Conservation (phyloP, 257 asterid genomes). For the Lycium ferocissimum region DNA sequence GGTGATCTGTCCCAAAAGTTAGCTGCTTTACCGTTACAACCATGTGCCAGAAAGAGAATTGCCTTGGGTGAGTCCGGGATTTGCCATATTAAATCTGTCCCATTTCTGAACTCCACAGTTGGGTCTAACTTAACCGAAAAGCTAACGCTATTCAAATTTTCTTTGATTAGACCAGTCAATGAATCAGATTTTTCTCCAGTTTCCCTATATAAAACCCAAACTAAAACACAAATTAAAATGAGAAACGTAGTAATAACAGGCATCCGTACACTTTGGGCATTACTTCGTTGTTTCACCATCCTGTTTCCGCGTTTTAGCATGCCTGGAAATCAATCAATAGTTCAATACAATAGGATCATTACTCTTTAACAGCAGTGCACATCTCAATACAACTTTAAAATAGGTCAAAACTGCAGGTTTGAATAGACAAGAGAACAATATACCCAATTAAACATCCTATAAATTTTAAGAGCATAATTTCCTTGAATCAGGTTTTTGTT, state of each 20-base stretch:
- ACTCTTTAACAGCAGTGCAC: slow-evolving; percentile 25
- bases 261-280: slow-evolving; percentile 41
- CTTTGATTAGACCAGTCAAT: slow-evolving; percentile 42
- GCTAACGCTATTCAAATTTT: slow-evolving; percentile 61
- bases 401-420: not conserved
- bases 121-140: slow-evolving; percentile 64
- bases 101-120: slow-evolving; percentile 61
- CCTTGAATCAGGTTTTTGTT: not conserved
- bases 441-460: not conserved
- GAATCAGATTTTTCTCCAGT: slow-evolving; percentile 43
- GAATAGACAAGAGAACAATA: not conserved
- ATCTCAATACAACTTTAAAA: not conserved
- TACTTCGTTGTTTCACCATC: slow-evolving; percentile 52
- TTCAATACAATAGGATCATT: not conserved
- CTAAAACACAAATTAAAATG: slow-evolving; percentile 45
- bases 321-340: slow-evolving; percentile 42
- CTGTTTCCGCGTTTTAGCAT: slow-evolving; percentile 59
- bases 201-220: slow-evolving; percentile 52
- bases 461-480: not conserved
- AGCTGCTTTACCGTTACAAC: slow-evolving; percentile 85
- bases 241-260: slow-evolving; percentile 50
- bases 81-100: slow-evolving; percentile 83
- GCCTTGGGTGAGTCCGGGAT: slow-evolving; percentile 81
- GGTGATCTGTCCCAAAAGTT: slow-evolving; percentile 91
- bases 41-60: slow-evolving; percentile 88